Conservation (phyloP, 2,329 filamentous ascomycete species). For the Botryosphaeria agaves region DNA sequence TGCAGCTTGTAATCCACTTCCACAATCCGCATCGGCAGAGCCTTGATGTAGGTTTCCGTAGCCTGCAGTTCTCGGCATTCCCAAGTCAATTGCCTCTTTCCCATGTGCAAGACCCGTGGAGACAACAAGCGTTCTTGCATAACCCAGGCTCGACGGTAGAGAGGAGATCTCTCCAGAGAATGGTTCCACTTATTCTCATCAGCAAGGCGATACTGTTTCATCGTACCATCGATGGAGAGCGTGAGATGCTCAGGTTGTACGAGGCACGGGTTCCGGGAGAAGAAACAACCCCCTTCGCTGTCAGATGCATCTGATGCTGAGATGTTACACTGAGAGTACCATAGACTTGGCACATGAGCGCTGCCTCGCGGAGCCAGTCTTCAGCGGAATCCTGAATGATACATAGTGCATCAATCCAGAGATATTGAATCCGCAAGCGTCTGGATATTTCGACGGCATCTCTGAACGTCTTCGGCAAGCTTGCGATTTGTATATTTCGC, state of each 20-base stretch:
- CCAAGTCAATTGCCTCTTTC: background rate
- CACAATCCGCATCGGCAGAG: too few relatives aligned
- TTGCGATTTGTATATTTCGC: background rate
- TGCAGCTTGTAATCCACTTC: too few relatives aligned
- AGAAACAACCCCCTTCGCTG: background rate
- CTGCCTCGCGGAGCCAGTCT: conserved; percentile 1
- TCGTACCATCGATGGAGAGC: background rate
- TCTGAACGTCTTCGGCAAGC: conserved; percentile 1
- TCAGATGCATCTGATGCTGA: background rate
- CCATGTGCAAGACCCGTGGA: background rate
- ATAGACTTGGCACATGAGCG: conserved; percentile 1
- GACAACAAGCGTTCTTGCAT: background rate
- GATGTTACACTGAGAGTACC: conserved; percentile 1
- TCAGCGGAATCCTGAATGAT: conserved; percentile 2
- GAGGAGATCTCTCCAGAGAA: background rate
- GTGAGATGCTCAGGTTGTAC: background rate
- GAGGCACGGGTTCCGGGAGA: background rate
- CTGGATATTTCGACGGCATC: conserved; percentile 1
- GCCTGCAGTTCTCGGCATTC: background rate
- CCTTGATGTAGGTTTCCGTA: conserved; percentile 1
- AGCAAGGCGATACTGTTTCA: background rate
- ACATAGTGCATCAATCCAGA: conserved; percentile 3
- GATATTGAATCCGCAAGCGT: background rate
- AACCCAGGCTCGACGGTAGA: background rate
- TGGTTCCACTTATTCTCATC: background rate